A percentile compares a stretch with the other conserved stretches of the same genome.
Evolutionary conservation across 495 filamentous ascomycete species (phyloP).

Genomic region (Letharia lupina): DNA sequence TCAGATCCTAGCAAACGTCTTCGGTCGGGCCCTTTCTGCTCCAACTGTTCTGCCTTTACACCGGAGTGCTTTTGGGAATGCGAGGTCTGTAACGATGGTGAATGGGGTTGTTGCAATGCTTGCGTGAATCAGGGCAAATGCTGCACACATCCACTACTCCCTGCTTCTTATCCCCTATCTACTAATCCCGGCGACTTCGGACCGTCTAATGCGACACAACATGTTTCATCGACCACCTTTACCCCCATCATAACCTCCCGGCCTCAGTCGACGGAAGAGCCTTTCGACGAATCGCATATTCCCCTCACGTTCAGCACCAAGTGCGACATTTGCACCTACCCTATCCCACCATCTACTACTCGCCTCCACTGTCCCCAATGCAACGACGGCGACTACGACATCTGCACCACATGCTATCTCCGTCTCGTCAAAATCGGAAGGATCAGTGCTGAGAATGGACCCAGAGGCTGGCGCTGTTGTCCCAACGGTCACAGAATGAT

Average conservation of each 20-base stretch:
- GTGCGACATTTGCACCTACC: slow-evolving; percentile 65
- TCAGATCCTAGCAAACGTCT: slow-evolving; percentile 58
- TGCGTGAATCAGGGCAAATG: slow-evolving; percentile 70
- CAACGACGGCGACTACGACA: slow-evolving; percentile 70
- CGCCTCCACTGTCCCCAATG: slow-evolving; percentile 69
- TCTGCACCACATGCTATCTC: slow-evolving; percentile 70
- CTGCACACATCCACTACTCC: slow-evolving; percentile 71
- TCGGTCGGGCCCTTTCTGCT: slow-evolving; percentile 77
- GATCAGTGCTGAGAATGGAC: slow-evolving; percentile 65
- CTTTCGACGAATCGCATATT: slow-evolving; percentile 35
- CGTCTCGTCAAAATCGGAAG: slow-evolving; percentile 49
- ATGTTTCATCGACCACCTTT: slow-evolving; percentile 3
- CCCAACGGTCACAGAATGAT: slow-evolving; percentile 75
- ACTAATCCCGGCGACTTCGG: slow-evolving; percentile 4
- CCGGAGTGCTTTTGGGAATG: slow-evolving; percentile 83
- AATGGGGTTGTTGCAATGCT: slow-evolving; percentile 81
- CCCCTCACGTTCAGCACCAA: slow-evolving; percentile 58
- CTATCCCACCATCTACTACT: slow-evolving; percentile 56
- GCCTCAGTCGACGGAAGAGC: slow-evolving; percentile 22
- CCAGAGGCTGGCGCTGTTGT: slow-evolving; percentile 73
- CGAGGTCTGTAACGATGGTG: slow-evolving; percentile 72
- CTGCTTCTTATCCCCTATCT: slow-evolving; percentile 34
- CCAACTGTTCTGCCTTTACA: slow-evolving; percentile 57
- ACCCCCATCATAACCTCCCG: slow-evolving; percentile 14
- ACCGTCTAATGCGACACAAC: slow-evolving; percentile 1